Percentiles rank a stretch among this genome's conserved stretches.
Conservation (phyloP, 805 yeast species). For the Candida bentonensis region DNA sequence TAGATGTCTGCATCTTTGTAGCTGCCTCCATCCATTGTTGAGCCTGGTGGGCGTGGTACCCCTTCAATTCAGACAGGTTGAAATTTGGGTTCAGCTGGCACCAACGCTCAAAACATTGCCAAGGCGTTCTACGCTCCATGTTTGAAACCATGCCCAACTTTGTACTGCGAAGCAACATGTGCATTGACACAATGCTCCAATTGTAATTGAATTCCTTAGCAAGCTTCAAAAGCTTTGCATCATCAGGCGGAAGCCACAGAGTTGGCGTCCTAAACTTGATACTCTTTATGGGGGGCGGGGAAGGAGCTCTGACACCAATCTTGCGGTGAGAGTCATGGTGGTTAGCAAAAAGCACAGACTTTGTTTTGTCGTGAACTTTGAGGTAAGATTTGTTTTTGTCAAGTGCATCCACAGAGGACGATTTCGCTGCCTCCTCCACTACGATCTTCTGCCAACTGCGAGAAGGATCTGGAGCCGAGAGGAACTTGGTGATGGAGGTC, state of each 20-base stretch:
- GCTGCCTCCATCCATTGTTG: constrained; percentile 89
- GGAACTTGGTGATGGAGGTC: constrained; percentile 20
- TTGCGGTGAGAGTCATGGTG: constrained; percentile 12
- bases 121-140: constrained; percentile 90
- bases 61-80: constrained; percentile 76
- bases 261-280: constrained; percentile 80
- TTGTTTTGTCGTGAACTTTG: not conserved
- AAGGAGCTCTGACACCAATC: constrained; percentile 59
- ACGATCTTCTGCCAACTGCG: constrained; percentile 21
- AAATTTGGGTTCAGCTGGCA: constrained; percentile 83
- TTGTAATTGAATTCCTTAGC: constrained; percentile 81
- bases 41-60: constrained; percentile 68
- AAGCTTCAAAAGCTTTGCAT: constrained; percentile 58
- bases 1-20: constrained; percentile 73
- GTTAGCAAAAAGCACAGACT: not conserved
- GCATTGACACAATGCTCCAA: constrained; percentile 85
- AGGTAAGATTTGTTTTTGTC: constrained; percentile 1
- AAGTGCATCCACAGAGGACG: not conserved
- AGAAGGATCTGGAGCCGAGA: constrained; percentile 15
- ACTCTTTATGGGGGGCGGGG: constrained; percentile 74
- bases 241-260: constrained; percentile 93
- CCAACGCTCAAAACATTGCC: constrained; percentile 98
- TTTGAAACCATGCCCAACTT: constrained; percentile 64
- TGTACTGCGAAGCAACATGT: constrained; percentile 47
- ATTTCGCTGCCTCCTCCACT: constrained; percentile 12